Evolutionary conservation across 2,329 filamentous ascomycete species (phyloP).

Genomic region (Neonectria magnoliae): DNA sequence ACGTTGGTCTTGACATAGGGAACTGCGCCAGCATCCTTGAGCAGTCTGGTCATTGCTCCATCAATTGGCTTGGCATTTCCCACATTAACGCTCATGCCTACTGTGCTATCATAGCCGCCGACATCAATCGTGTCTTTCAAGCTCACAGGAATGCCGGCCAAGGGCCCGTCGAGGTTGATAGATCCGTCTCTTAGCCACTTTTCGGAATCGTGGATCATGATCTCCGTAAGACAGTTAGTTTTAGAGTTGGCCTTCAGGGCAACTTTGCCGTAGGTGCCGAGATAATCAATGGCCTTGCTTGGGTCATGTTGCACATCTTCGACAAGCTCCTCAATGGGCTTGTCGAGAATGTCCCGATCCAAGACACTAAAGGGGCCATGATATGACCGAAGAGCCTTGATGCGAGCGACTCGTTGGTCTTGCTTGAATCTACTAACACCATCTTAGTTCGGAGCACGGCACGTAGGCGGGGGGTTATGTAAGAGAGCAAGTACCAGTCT

Average conservation of each 20-base stretch:
- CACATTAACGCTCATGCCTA: slow-evolving; percentile 80
- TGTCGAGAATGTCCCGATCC: slow-evolving; percentile 75
- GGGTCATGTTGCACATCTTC: slow-evolving; percentile 77
- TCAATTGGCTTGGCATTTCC: slow-evolving; percentile 74
- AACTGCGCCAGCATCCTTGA: slow-evolving; percentile 89
- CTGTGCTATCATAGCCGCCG: slow-evolving; percentile 82
- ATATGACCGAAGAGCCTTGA: slow-evolving; percentile 74
- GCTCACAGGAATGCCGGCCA: slow-evolving; percentile 88
- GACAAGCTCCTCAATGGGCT: slow-evolving; percentile 82
- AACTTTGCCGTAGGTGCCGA: slow-evolving; percentile 88
- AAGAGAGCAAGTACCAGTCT: slow-evolving; percentile 65
- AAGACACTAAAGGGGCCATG: slow-evolving; percentile 69
- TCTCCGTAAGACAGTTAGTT: slow-evolving; percentile 90
- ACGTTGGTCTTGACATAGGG: slow-evolving; percentile 95
- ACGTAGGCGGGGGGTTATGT: not conserved
- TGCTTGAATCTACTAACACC: slow-evolving; percentile 78
- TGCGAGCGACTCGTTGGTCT: slow-evolving; percentile 74
- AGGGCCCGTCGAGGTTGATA: slow-evolving; percentile 79
- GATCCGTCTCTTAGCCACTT: slow-evolving; percentile 69
- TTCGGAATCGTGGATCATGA: slow-evolving; percentile 83
- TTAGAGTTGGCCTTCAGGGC: slow-evolving; percentile 83
- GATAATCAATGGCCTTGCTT: slow-evolving; percentile 74
- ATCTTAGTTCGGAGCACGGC: slow-evolving; percentile 40
- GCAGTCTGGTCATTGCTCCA: slow-evolving; percentile 76
- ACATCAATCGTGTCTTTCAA: slow-evolving; percentile 85